Conservation (phyloP, 1,284 basidiomycete genomes). For the Fomitiporia mediterranea region DNA sequence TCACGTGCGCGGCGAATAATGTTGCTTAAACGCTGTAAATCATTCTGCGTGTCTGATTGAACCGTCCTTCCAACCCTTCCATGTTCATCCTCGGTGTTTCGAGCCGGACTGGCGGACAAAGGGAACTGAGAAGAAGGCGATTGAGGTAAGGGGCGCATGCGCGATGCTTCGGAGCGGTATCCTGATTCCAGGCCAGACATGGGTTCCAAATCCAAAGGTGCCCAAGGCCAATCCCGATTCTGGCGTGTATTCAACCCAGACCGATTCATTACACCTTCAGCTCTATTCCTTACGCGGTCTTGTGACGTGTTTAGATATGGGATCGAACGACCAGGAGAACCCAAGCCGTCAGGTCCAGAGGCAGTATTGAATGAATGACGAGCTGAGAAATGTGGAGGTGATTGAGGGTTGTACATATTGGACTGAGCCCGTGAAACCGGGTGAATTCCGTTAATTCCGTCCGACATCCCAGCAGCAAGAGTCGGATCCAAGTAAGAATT, state of each 20-base stretch:
- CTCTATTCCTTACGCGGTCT: neutral
- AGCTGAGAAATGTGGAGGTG: neutral
- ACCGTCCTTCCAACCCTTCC: conserved; percentile 10
- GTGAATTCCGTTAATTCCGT: neutral
- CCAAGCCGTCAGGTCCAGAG: neutral
- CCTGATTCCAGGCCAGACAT: too few relatives aligned
- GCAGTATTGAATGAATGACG: neutral
- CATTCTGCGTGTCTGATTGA: neutral
- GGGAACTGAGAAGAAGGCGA: too few relatives aligned
- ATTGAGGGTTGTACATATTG: neutral
- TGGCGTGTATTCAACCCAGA: neutral
- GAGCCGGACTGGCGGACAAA: too few relatives aligned
- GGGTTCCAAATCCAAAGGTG: too few relatives aligned
- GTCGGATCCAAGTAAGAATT: neutral
- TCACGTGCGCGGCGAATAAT: neutral
- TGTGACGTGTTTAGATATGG: too few relatives aligned
- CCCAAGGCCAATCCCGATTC: too few relatives aligned
- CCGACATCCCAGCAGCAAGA: neutral
- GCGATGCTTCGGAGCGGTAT: too few relatives aligned
- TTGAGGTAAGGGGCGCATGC: too few relatives aligned
- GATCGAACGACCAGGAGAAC: neutral
- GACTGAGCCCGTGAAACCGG: neutral
- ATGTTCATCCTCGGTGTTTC: conserved; percentile 1
- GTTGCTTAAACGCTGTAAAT: neutral
- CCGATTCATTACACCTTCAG: neutral